Base-by-base conservation (phyloP, 2,329 filamentous ascomycete genomes). In the Emergomyces pasteurianus region DNA sequence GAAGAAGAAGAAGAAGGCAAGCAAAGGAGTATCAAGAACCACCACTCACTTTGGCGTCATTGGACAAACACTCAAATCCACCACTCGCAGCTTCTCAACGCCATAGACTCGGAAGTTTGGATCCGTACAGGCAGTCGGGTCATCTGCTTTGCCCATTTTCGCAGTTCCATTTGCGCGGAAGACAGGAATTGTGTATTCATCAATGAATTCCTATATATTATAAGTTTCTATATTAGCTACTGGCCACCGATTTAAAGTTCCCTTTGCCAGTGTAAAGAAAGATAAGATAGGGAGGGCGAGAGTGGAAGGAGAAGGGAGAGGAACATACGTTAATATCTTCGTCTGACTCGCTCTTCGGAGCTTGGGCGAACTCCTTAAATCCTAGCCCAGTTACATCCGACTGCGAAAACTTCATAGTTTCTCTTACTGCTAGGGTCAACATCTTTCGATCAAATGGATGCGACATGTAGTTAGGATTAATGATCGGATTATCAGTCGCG, bases 381-480 rank as follows among this genome's bases (percentile, higher is more conserved):
- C 49, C 28, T 36, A 23, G 16, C 14, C 23, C 9, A 26, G 58
- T 49, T 18, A 26, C 40, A 2, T 12, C 12, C 1, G 47, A 46
- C 31, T 63, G 43, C 21, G 50, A 34, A 26, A 64, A 64, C 10
- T 54, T 43, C 52, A 60, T 46, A 18, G 31, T 5, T 42, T 58
- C 55, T 16, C 61, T 31, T 14, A 60, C 36, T 21, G 38, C 58
- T 10, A 62, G 42, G 31, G 61, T 58, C 23, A 59, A 18, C 34
- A 59, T 26, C 34, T 47, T 26, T 18, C 50, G 34, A 53, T 65
- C 63, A 55, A 52, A 65, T 10, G 63, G 62, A 42, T 65, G 63
- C 3, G 62, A 55, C n/a, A 65, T 38, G 58, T 49, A 62, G 2
- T 47, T 53, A 6, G 50, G 14, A 50, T 65, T 58, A 34, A 65